A percentile compares a stretch with the other conserved stretches of the same genome.
Evolutionary conservation across 805 yeast species (phyloP).

Genomic region (Sporopachydermia lactativora): DNA sequence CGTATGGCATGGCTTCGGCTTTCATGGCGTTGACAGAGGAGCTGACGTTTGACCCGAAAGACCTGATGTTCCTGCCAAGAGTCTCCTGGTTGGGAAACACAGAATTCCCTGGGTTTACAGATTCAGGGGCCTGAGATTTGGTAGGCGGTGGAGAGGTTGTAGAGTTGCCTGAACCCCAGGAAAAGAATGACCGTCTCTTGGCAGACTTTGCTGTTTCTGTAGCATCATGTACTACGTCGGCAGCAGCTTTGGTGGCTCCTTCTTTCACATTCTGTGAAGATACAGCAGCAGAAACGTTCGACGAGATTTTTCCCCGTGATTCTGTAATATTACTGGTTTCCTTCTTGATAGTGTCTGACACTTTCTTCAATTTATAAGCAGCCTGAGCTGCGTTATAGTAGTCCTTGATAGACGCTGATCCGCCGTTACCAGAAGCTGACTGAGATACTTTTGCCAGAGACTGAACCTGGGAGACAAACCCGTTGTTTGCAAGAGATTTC

Average conservation of each 20-base stretch:
- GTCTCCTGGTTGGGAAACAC: too few species aligned
- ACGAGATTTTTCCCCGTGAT: background rate
- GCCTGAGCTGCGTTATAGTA: constrained; percentile 1
- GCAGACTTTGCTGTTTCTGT: background rate
- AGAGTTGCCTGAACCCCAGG: background rate
- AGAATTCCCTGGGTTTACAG: too few species aligned
- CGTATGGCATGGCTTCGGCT: background rate
- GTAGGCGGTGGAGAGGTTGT: too few species aligned
- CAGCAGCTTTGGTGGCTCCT: background rate
- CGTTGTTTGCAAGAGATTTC: background rate
- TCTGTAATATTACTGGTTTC: background rate
- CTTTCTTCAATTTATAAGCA: constrained; percentile 1
- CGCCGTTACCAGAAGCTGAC: background rate
- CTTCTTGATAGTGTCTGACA: background rate
- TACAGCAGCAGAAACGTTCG: background rate
- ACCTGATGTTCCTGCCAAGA: background rate
- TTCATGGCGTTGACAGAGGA: constrained; percentile 1
- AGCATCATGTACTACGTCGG: too few species aligned
- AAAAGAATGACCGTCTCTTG: background rate
- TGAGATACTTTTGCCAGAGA: background rate
- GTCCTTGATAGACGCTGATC: background rate
- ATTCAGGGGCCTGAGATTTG: too few species aligned
- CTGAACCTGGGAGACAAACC: background rate
- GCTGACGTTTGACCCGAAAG: too few species aligned
- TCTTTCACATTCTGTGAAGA: background rate